phyloP scores from a whole-genome alignment of 441 rosid species.

The Sinapis alba region DNA sequence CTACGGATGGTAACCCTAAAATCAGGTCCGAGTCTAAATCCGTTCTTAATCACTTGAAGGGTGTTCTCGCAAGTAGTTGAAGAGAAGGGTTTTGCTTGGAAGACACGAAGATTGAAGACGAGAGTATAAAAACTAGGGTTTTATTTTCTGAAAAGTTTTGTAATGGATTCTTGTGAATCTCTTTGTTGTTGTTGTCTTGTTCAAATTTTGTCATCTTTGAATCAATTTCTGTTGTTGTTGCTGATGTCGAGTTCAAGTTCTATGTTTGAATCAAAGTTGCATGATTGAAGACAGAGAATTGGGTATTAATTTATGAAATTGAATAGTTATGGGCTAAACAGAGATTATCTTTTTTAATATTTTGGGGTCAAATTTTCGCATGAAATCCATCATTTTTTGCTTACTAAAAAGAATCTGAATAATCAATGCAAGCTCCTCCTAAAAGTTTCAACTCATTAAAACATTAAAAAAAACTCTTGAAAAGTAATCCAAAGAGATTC shows the following conservation, averaged over 20 bases:
- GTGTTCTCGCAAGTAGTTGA: neutral
- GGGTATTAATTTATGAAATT: neutral
- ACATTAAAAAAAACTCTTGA: neutral
- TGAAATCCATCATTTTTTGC: neutral
- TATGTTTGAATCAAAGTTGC: too few relatives aligned
- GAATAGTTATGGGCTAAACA: neutral
- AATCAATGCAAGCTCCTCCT: neutral
- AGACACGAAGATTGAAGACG: neutral
- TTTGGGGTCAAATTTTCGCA: neutral
- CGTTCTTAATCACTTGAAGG: slow-evolving; percentile 20
- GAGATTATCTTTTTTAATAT: neutral
- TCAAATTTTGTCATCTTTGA: too few relatives aligned
- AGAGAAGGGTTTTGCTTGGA: slow-evolving; percentile 13
- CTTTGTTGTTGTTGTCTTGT: neutral
- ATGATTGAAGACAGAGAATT: neutral
- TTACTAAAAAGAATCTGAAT: neutral
- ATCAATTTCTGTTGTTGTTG: too few relatives aligned
- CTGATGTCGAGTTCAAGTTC: too few relatives aligned
- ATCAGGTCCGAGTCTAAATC: slow-evolving; percentile 20
- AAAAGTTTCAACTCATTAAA: neutral
- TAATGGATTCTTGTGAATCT: neutral
- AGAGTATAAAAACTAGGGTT: neutral
- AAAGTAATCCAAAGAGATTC: neutral
- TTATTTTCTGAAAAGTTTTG: neutral
- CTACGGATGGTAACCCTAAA: slow-evolving; percentile 31